Conservation (phyloP, 163 green algal genomes). For the Scenedesmus sp. region DNA sequence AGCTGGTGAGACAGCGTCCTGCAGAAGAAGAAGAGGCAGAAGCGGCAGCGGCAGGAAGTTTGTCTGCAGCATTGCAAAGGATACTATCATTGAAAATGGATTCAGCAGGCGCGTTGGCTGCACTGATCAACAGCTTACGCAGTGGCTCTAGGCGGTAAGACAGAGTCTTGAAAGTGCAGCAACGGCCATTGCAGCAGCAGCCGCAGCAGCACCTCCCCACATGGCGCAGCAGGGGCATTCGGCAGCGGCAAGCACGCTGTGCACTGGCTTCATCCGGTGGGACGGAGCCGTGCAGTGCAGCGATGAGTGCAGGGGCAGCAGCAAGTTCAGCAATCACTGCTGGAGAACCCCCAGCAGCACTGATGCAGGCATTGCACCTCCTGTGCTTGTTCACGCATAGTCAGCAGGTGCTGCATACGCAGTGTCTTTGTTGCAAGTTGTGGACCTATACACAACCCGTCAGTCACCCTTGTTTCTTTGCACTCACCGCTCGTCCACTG, state of each 20-base stretch:
- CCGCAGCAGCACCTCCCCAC: background rate
- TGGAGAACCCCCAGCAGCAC: background rate
- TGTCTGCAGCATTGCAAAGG: background rate
- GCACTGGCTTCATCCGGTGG: slow-evolving; percentile 42
- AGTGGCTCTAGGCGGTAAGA: slow-evolving; percentile 45
- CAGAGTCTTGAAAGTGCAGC: background rate
- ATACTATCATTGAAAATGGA: too few relatives aligned
- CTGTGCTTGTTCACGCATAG: too few relatives aligned
- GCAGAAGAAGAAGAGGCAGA: background rate
- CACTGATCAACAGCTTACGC: slow-evolving; percentile 61
- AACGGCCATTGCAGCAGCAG: background rate
- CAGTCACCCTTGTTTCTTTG: too few relatives aligned
- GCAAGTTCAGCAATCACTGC: background rate
- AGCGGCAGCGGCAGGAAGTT: background rate
- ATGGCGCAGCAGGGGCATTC: slow-evolving; percentile 46
- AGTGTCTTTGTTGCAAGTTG: too few relatives aligned
- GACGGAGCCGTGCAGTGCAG: background rate
- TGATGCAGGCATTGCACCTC: background rate
- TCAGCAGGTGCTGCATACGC: too few relatives aligned
- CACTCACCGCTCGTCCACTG: slow-evolving; percentile 17
- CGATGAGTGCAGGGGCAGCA: background rate
- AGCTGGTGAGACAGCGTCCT: slow-evolving; percentile 5
- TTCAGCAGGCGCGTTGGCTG: background rate
- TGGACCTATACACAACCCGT: too few relatives aligned
- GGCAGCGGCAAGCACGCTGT: slow-evolving; percentile 59